Conservation (phyloP, 139 green algal species). For the Micractinium sp. region DNA sequence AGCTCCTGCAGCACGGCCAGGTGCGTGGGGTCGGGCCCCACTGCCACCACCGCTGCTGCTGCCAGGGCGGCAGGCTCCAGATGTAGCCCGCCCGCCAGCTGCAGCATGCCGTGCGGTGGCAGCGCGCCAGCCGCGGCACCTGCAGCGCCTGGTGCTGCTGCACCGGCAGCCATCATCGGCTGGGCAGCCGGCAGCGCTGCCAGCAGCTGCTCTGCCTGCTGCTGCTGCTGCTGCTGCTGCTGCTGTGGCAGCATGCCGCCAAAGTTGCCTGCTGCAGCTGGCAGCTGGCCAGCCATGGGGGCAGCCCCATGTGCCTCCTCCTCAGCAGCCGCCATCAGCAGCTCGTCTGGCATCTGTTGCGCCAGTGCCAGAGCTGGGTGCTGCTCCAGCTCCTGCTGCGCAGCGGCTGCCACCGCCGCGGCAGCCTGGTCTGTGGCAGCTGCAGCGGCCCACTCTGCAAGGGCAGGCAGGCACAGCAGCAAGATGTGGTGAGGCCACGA, state of each 20-base stretch:
- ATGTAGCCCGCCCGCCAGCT: neutral
- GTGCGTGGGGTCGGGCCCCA: neutral
- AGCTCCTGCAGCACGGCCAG: slow-evolving; percentile 1
- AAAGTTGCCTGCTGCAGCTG: neutral
- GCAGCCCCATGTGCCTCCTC: neutral
- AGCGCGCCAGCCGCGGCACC: neutral
- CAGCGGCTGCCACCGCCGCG: neutral
- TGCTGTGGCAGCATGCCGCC: neutral
- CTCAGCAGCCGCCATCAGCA: neutral
- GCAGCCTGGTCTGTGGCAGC: neutral
- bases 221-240: neutral
- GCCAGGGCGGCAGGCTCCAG: neutral
- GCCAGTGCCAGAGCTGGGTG: neutral
- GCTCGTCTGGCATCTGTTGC: neutral
- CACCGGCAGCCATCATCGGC: neutral
- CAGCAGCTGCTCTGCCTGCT: neutral
- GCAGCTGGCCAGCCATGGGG: neutral
- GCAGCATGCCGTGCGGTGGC: neutral
- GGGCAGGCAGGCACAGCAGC: neutral
- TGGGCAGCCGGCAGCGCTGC: neutral
- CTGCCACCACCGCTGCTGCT: neutral
- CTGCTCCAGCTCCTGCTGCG: neutral
- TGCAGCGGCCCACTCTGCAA: slow-evolving; percentile 4
- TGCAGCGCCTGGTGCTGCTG: neutral
- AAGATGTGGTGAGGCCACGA: no score